Percentiles rank a stretch among this genome's conserved stretches.
phyloP scores from a whole-genome alignment of 1,284 basidiomycete species.

The Cryptococcus wingfieldii region DNA sequence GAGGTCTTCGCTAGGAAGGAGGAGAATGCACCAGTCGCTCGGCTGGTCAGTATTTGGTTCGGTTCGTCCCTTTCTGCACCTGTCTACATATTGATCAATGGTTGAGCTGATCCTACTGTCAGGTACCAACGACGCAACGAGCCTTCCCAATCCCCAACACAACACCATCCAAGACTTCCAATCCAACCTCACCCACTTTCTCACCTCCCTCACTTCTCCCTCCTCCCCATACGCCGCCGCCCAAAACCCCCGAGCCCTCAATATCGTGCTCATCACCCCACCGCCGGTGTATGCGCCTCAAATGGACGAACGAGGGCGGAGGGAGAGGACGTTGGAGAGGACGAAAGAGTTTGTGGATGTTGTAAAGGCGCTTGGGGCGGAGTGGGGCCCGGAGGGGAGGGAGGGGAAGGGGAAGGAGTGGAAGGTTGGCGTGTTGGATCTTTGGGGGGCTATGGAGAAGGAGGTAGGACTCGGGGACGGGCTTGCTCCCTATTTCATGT shows the following conservation, averaged over 20 bases:
- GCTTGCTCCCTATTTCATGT: neutral
- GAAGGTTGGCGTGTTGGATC: conserved; percentile 61
- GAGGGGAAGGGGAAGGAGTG: conserved; percentile 44
- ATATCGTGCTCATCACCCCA: conserved; percentile 10
- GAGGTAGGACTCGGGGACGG: conserved; percentile 52
- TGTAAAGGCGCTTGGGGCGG: conserved; percentile 58
- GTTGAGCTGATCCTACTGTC: conserved; percentile 1
- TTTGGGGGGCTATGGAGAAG: conserved; percentile 63
- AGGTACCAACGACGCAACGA: conserved; percentile 2
- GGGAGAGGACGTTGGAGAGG: conserved; percentile 58
- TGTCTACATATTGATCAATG: neutral
- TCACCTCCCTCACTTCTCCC: neutral
- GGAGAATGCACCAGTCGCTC: conserved; percentile 16
- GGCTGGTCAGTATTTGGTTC: conserved; percentile 40
- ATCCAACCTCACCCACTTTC: conserved; percentile 1
- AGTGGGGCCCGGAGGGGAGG: conserved; percentile 41
- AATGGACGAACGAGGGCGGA: conserved; percentile 51
- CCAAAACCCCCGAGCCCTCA: neutral
- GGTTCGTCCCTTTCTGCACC: conserved; percentile 18
- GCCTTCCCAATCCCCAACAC: neutral
- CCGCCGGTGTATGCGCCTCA: conserved; percentile 54
- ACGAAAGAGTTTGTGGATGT: conserved; percentile 65
- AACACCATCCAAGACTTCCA: neutral
- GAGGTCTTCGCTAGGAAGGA: conserved; percentile 34
- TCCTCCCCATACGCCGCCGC: conserved; percentile 1